Conservation (phyloP, 164 flowering plant genomes). For the Santalum album region DNA sequence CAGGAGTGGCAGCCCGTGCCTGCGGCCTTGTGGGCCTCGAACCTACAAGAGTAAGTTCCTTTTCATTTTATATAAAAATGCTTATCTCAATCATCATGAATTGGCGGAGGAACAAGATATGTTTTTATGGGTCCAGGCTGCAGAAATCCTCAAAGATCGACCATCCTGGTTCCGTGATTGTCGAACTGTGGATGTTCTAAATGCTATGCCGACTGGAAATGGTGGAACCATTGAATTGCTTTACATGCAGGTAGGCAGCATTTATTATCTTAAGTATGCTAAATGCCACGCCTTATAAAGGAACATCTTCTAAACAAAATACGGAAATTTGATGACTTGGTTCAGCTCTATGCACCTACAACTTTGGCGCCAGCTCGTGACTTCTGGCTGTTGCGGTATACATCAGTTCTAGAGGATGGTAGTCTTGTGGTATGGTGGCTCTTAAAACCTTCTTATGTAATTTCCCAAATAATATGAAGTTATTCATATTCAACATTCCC, state of each 20-base stretch:
- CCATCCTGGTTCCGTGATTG: slow-evolving; percentile 73
- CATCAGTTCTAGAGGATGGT: slow-evolving; percentile 65
- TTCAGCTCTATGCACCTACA: slow-evolving; percentile 67
- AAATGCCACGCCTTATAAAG: background rate
- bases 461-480: background rate
- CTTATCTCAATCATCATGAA: background rate
- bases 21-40: background rate
- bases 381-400: slow-evolving; percentile 70
- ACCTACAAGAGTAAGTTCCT: slow-evolving; percentile 2
- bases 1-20: slow-evolving; percentile 1
- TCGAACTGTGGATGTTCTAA: slow-evolving; percentile 57
- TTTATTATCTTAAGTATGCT: background rate
- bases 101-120: background rate
- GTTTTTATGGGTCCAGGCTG: slow-evolving; percentile 28
- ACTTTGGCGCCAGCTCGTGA: slow-evolving; percentile 76
- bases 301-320: background rate
- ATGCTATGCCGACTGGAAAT: slow-evolving; percentile 54
- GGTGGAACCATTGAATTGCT: slow-evolving; percentile 69
- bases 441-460: background rate
- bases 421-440: slow-evolving; percentile 55
- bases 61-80: background rate
- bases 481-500: background rate
- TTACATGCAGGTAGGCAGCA: slow-evolving; percentile 57
- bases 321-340: background rate
- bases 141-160: slow-evolving; percentile 78